Evolutionary conservation across 495 filamentous ascomycete genomes (phyloP), one percentile per base, ranked within the genome.

Genomic region (Cercophora newfieldiana): DNA sequence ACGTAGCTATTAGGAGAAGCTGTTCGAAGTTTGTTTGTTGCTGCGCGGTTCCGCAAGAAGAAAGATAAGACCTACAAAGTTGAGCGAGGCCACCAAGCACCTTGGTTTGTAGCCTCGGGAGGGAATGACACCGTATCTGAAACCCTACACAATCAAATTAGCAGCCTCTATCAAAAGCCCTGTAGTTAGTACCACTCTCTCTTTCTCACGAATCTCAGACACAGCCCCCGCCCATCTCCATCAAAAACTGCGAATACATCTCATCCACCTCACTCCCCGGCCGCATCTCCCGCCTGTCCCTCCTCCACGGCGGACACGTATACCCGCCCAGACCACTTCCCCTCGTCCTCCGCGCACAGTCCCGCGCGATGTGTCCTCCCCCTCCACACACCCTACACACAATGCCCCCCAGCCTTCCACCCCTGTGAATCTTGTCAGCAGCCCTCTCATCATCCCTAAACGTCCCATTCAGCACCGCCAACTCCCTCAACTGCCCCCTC

Each of bases 321-420:
- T n/a, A n/a, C n/a, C 33, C 19, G 8, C 14, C 55, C 26, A 33
- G 22, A 28, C 1, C 55, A 4, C 26, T 12, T 3, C 29, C 26
- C 12, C n/a, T 18, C 12, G 30, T 31, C 19, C 91, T 85, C 71
- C 96, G 91, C 28, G 91, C 90, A 83, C 93, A 97, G 80, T 72
- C 70, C 8, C 70, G 54, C 8, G 70, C 65, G 51, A 72, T 69
- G 26, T 72, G 70, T 30, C 70, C 70, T 19, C 50, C 59, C 37
- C 65, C 61, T 22, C 94, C 93, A 79, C 94, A 97, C 69, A 95
- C 90, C 68, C 93, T 92, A 81, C 94, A 97, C 75, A 97, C 96
- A 78, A 97, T 96, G 96, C 96, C 78, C 96, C 92, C 79, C 93
- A 97, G 69, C 92, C 92, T 76, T 96, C 92, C 78, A 96, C 96